Evolutionary conservation across 2,329 filamentous ascomycete genomes (phyloP).

Genomic region (Xylaria sp.): DNA sequence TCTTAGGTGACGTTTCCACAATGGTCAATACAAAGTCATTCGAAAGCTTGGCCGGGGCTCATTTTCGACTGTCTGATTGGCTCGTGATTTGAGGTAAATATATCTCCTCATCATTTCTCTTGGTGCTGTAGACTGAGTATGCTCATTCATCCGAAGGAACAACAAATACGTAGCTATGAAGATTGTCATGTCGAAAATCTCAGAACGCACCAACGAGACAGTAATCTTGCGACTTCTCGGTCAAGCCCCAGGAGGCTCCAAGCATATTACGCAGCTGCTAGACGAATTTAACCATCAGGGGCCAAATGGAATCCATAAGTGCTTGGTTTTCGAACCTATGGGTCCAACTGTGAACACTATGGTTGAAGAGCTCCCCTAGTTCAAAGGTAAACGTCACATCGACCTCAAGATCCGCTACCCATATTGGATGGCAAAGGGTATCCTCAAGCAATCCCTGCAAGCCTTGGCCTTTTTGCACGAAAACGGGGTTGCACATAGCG

Average conservation of each 20-base stretch:
- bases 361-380: slow-evolving; percentile 51
- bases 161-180: slow-evolving; percentile 47
- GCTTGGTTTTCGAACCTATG: slow-evolving; percentile 56
- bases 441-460: slow-evolving; percentile 54
- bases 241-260: slow-evolving; percentile 36
- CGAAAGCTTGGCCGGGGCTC: slow-evolving; percentile 47
- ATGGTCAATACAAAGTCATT: slow-evolving; percentile 47
- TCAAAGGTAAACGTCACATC: slow-evolving; percentile 40
- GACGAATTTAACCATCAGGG: slow-evolving; percentile 54
- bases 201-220: slow-evolving; percentile 37
- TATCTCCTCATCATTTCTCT: slow-evolving; percentile 13
- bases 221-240: slow-evolving; percentile 38
- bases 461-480: slow-evolving; percentile 54
- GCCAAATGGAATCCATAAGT: slow-evolving; percentile 59
- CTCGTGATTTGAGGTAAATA: slow-evolving; percentile 46
- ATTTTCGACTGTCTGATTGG: slow-evolving; percentile 48
- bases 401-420: slow-evolving; percentile 52
- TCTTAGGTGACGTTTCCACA: slow-evolving; percentile 45
- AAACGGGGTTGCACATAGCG: slow-evolving; percentile 53
- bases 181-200: slow-evolving; percentile 37
- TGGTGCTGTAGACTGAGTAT: slow-evolving; percentile 12
- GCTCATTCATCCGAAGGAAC: slow-evolving; percentile 37
- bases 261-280: slow-evolving; percentile 51
- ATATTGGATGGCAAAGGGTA: slow-evolving; percentile 54
- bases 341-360: slow-evolving; percentile 53